Base-by-base conservation (phyloP, 805 yeast species). In the Kregervanrija fluxuum region DNA sequence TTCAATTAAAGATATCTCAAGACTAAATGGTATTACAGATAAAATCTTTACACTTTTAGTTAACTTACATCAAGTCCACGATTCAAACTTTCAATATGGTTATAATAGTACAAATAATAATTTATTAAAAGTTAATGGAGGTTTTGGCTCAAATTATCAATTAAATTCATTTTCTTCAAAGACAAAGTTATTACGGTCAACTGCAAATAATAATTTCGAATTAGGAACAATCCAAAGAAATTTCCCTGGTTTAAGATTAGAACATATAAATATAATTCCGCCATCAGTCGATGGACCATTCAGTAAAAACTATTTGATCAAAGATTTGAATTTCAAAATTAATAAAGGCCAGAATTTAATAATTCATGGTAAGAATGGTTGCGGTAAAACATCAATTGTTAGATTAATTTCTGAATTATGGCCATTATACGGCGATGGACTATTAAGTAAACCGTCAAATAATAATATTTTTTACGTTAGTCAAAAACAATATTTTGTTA, bases 1-100 rank as follows among this genome's bases (percentile, higher is more conserved):
- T 63, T 88, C 97, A 2, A 85, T 89, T 53, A 90, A 90, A 61
- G 96, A 89, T 63, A 75, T 90, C 16, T 84, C 93, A n/a, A 90
- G 82, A 61, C 73, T 90, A 44, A 85, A 95, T 1, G 96, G 97
- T 11, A 84, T 85, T 59, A 87, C 96, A 0, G 91, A 87, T 54
- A 69, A 96, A 51, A 84, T 90, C 4, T 90, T 86, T 66, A 75
- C 78, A 14, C 69, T 90, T 42, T 67, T 90, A 44, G 71, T 84
- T n/a, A 80, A 80, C 30, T 69, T 90, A 47, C 96, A 90, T 65
- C 77, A 85, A 57, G 91, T 84, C 12, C 95, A 88, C 60, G 83
- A 89, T 33, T 68, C 70, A 13, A 64, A 70, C 37, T 77, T 73
- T 57, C 71, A 69, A 50, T 77, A 68, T 60, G 80, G 80, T 9